phyloP scores from a whole-genome alignment of 2,329 filamentous ascomycete species.

The Chrysoporthe austroafricana region DNA sequence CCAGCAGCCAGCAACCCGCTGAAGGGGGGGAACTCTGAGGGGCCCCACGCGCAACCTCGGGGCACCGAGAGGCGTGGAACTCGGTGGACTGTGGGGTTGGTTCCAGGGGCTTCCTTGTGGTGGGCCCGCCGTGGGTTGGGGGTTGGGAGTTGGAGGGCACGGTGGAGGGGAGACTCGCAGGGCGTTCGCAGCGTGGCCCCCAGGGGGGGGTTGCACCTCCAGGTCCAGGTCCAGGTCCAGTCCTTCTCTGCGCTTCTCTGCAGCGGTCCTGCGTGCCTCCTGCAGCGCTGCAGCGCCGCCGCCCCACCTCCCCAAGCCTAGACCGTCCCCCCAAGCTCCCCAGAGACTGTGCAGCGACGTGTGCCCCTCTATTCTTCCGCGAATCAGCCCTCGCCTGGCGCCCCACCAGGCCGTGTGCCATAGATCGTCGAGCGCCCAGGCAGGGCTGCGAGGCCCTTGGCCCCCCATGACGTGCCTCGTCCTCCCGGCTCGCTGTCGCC shows the following conservation, averaged over 20 bases:
- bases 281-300: background rate
- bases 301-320: background rate
- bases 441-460: background rate
- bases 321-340: slow-evolving; percentile 2
- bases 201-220: no score
- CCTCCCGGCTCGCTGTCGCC: slow-evolving; percentile 19
- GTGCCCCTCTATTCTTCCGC: slow-evolving; percentile 20
- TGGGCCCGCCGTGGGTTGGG: background rate
- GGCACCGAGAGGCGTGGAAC: background rate
- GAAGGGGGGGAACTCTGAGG: background rate
- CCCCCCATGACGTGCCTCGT: slow-evolving; percentile 17
- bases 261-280: background rate
- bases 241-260: slow-evolving; percentile 15
- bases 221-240: background rate
- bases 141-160: background rate
- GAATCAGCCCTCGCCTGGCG: background rate
- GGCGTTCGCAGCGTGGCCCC: background rate
- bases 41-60: no score
- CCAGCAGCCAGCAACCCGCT: background rate
- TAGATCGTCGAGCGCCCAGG: slow-evolving; percentile 9
- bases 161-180: background rate
- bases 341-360: slow-evolving; percentile 9
- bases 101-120: slow-evolving; percentile 10
- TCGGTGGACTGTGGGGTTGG: background rate
- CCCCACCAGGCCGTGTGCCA: background rate